Conservation (phyloP, 2,329 filamentous ascomycete species). For the Drechslerella coelobrocha region DNA sequence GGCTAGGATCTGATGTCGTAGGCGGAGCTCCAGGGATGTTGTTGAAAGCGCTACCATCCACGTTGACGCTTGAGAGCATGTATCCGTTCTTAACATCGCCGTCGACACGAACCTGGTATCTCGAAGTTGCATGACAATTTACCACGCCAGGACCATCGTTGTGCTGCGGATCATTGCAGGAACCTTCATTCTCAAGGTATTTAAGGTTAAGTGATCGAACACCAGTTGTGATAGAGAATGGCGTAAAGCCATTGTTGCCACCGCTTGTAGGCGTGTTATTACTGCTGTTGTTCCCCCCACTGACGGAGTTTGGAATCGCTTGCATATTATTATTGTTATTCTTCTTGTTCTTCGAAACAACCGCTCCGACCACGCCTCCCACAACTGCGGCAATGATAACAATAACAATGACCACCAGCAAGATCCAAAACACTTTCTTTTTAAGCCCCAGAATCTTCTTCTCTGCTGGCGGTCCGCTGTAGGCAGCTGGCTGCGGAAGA, state of each 20-base stretch:
- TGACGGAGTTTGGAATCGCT: not conserved
- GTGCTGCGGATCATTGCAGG: slow-evolving; percentile 32
- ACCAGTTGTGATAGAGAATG: slow-evolving; percentile 34
- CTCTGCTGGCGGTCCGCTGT: slow-evolving; percentile 19
- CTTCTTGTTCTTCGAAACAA: slow-evolving; percentile 32
- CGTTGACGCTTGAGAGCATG: slow-evolving; percentile 36
- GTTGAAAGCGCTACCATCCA: slow-evolving; percentile 28
- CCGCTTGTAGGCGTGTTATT: slow-evolving; percentile 14
- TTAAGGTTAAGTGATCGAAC: slow-evolving; percentile 22
- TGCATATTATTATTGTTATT: slow-evolving; percentile 1
- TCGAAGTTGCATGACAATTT: slow-evolving; percentile 22
- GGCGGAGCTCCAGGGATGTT: slow-evolving; percentile 36
- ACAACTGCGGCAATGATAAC: slow-evolving; percentile 26
- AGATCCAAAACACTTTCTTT: slow-evolving; percentile 45
- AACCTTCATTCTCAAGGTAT: slow-evolving; percentile 25
- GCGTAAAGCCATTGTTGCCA: slow-evolving; percentile 13
- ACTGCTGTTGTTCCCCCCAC: not conserved
- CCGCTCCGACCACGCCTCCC: slow-evolving; percentile 30
- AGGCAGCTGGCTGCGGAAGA: slow-evolving; percentile 18
- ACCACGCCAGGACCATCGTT: slow-evolving; percentile 13
- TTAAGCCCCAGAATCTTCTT: slow-evolving; percentile 45
- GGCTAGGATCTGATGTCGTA: slow-evolving; percentile 17
- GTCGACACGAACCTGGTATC: slow-evolving; percentile 21
- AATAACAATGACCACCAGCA: slow-evolving; percentile 29
- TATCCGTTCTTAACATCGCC: slow-evolving; percentile 27